Base-by-base conservation (phyloP, 1,139 yeast genomes). In the Diutina siamensis region DNA sequence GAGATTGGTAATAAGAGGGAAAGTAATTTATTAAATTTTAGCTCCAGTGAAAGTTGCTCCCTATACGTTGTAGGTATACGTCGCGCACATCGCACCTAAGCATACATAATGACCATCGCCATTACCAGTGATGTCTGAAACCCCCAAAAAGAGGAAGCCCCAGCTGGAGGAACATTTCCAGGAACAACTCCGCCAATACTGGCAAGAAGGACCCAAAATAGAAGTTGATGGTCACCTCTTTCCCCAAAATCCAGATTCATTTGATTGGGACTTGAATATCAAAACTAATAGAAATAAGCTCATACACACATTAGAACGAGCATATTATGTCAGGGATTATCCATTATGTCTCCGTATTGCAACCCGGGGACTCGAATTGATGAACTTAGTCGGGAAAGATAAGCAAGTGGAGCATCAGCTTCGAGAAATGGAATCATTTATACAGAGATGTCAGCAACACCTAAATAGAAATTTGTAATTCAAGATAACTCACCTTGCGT, bases 401-500 rank as follows among this genome's bases (percentile, higher is more conserved):
- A 8, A 13, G 4, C 34, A 31, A 31, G 34, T 31, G 15, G 15
- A 31, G 5, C 15, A 31, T n/a, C 34, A 31, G 15, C 13, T 31
- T 31, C 13, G 15, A 9, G 34, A 31, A 13, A 31, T n/a, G 5
- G 15, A 12, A 31, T 9, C 34, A n/a, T 31, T 31, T 13, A 12
- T 31, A 4, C 4, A 31, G 15, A 31, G 15, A 31, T 31, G 15
- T n/a, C 13, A 31, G 15, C 15, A 31, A 31, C 15, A n/a, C 5
- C 21, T 34, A 34, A 12, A 69, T 55, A 63, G 70, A 71, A 13
- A 82, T 67, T 48, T 70, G 68, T 15, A 74, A 56, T 57, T 82
- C 86, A 13, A 83, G 67, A 33, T 71, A 78, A 50, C 86, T 78
- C 1, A 79, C 76, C 51, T 63, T 66, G 42, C 89, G 61, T 54